phyloP scores from a whole-genome alignment of 768 basidiomycete genomes.

The Russula brevipes region DNA sequence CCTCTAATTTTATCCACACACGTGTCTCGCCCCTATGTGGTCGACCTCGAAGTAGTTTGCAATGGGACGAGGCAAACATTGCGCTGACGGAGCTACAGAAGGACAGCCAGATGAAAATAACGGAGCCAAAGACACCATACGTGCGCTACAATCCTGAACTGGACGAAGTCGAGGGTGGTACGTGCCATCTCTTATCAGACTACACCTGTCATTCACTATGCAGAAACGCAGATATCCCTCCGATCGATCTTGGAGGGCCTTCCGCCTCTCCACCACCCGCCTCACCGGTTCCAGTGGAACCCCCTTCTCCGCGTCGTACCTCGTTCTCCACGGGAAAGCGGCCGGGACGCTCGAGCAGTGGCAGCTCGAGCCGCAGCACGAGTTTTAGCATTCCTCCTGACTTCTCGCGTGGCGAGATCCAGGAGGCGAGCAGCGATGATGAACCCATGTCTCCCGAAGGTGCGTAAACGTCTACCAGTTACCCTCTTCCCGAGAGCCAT shows the following conservation, averaged over 20 bases:
- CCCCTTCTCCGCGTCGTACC: constrained; percentile 65
- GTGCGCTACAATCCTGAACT: constrained; percentile 86
- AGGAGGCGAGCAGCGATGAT: constrained; percentile 48
- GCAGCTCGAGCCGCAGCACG: constrained; percentile 70
- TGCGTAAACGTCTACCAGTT: constrained; percentile 34
- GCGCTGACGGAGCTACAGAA: constrained; percentile 90
- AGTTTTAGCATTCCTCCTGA: constrained; percentile 52
- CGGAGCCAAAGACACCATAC: constrained; percentile 95
- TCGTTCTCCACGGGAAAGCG: constrained; percentile 62
- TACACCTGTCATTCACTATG: neutral
- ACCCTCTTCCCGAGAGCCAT: constrained; percentile 2
- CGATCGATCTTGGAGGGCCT: constrained; percentile 54
- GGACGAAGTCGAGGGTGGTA: constrained; percentile 82
- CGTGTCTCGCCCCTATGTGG: neutral
- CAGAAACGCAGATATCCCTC: constrained; percentile 70
- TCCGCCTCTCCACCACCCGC: constrained; percentile 22
- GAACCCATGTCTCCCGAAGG: constrained; percentile 84
- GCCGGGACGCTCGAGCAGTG: constrained; percentile 53
- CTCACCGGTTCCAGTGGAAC: constrained; percentile 12
- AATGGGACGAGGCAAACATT: constrained; percentile 95
- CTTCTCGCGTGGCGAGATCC: constrained; percentile 47
- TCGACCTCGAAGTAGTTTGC: constrained; percentile 49
- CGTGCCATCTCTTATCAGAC: constrained; percentile 27
- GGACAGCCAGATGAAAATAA: constrained; percentile 97
- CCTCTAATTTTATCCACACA: neutral